These are phyloP conservation scores for Metschnikowia santaceciliae DNA, from an alignment of 805 yeast species.

Conservation along the genomic window DNA sequence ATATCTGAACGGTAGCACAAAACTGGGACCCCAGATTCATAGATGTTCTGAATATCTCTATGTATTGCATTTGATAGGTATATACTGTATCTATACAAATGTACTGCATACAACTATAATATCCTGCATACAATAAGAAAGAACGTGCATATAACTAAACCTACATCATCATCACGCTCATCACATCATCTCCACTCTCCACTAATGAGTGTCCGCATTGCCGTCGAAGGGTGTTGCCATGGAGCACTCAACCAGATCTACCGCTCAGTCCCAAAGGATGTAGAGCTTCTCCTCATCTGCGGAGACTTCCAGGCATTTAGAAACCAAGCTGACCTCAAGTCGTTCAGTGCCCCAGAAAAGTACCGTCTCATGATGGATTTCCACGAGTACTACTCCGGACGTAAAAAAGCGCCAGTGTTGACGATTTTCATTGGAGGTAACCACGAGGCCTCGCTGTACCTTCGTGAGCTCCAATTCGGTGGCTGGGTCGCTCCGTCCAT, in stretches of 20 bases:
- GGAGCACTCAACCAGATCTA: conserved; percentile 70
- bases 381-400: conserved; percentile 61
- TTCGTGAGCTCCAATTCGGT: conserved; percentile 71
- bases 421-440: conserved; percentile 93
- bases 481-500: conserved; percentile 93
- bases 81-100: no score
- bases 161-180: neutral
- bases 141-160: neutral
- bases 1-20: no score
- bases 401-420: conserved; percentile 59
- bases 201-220: conserved; percentile 36
- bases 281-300: conserved; percentile 59
- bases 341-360: conserved; percentile 76
- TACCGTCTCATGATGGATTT: conserved; percentile 78
- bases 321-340: conserved; percentile 54
- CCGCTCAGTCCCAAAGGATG: conserved; percentile 14
- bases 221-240: conserved; percentile 89
- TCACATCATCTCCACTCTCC: neutral
- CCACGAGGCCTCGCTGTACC: conserved; percentile 83
- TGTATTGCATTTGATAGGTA: no score
- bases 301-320: conserved; percentile 92
- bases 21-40: no score
- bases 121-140: no score
- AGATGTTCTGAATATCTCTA: no score
- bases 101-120: no score